These are phyloP conservation scores for Epichloe gansuensis DNA, from an alignment of 2,329 filamentous ascomycete species.

Conservation along the genomic window DNA sequence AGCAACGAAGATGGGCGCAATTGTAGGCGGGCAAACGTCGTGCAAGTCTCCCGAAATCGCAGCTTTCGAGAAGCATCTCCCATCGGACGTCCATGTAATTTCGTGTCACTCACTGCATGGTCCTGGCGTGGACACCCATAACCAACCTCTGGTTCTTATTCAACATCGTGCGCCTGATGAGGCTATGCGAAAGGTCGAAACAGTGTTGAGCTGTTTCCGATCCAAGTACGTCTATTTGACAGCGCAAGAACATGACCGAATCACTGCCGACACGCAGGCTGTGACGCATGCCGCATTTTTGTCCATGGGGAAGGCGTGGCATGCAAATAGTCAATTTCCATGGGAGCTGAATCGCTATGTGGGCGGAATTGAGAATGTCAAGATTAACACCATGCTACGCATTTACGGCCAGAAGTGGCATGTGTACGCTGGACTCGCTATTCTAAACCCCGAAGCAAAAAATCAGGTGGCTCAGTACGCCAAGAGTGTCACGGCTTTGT, in stretches of 20 bases:
- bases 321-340: constrained; percentile 86
- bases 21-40: constrained; percentile 94
- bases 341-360: constrained; percentile 96
- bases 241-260: constrained; percentile 81
- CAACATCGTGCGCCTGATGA: constrained; percentile 74
- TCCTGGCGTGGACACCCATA: constrained; percentile 73
- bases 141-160: constrained; percentile 87
- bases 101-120: constrained; percentile 96
- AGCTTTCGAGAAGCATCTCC: constrained; percentile 82
- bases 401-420: constrained; percentile 99
- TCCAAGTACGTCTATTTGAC: constrained; percentile 83
- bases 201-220: constrained; percentile 67
- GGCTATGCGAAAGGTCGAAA: constrained; percentile 66
- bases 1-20: constrained; percentile 91
- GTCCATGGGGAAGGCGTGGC: constrained; percentile 96
- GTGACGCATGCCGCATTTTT: constrained; percentile 96
- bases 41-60: constrained; percentile 95
- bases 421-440: constrained; percentile 93
- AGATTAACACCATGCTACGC: constrained; percentile 93
- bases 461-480: constrained; percentile 93
- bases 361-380: constrained; percentile 96
- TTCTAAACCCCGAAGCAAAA: constrained; percentile 85
- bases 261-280: constrained; percentile 95
- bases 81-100: constrained; percentile 78
- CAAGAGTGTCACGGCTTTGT: constrained; percentile 79